These are phyloP conservation scores for Quercus engelmannii DNA, from an alignment of 306 rosid species.

Conservation along the genomic window DNA sequence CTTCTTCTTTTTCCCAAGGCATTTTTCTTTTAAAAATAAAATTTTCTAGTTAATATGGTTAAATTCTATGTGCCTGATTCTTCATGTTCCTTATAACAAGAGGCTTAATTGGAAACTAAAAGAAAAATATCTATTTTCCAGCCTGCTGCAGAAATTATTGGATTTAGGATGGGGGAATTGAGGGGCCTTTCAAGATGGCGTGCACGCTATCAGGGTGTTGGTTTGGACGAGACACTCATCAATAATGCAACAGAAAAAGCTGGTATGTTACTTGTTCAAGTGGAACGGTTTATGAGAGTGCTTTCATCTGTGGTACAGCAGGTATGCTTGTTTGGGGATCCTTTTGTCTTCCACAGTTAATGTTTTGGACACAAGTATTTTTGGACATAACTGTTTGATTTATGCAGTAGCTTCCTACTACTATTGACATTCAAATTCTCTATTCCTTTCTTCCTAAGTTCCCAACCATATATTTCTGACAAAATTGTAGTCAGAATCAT, in stretches of 20 bases:
- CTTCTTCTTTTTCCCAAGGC: background rate
- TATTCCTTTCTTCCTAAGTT: background rate
- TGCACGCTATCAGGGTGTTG: conserved; percentile 72
- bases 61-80: background rate
- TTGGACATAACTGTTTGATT: conserved; percentile 18
- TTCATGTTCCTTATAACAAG: conserved; percentile 4
- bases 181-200: conserved; percentile 96
- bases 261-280: conserved; percentile 94
- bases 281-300: conserved; percentile 87
- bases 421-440: conserved; percentile 1
- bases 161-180: conserved; percentile 90
- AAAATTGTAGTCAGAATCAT: background rate
- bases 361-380: background rate
- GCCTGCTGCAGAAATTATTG: conserved; percentile 97
- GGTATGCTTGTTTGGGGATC: conserved; percentile 43
- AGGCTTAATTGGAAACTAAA: conserved; percentile 25
- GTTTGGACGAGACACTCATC: conserved; percentile 82
- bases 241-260: conserved; percentile 76
- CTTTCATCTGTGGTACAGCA: conserved; percentile 91
- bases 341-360: background rate
- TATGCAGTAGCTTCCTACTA: conserved; percentile 1
- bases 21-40: background rate
- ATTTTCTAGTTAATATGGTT: background rate
- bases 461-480: background rate
- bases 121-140: conserved; percentile 28